Evolutionary conservation across 2,329 filamentous ascomycete species (phyloP), one percentile per base, ranked within the genome.

Genomic region (Ophiostoma angusticollis): DNA sequence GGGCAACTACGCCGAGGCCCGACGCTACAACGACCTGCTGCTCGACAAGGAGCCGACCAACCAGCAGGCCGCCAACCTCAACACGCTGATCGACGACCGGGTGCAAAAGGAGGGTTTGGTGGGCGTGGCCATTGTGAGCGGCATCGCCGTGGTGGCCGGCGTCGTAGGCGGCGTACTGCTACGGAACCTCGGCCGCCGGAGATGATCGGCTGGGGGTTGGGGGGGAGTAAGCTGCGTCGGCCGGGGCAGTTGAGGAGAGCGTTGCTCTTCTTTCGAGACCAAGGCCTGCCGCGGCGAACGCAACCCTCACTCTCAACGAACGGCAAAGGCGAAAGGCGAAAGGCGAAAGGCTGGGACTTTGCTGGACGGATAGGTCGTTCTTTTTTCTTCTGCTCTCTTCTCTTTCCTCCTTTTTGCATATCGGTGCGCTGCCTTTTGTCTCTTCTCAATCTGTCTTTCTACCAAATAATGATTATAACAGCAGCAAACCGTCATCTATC

Each of bases 1-100:
- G 33, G 89, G 87, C 45, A 96, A 95, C 70, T 98, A 95, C 60
- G 86, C 80, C 45, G 91, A 98, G 58, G 89, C 89, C 44, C 73
- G 89, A 54, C 74, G 84, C 55, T 96, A 96, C 64, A 98, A 98
- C 60, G 89, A 96, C 55, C 70, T 89, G 35, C 67, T 98, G 45
- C 63, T 96, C 39, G 85, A 95, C 46, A 80, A 89, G 58, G 91
- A 98, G 64, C 85, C 86, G 8, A 77, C 74, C 33, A 98, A 96
- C 60, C 62, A 95, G 54, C 91, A 98, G 63, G 86, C 89, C 19
- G 71, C 78, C 40, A 93, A 93, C 60, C 64, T 98, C 60, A 78
- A 83, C 52, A 72, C 78, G 32, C 65, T 96, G 57, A 93, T 98
- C 53, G 89, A 98, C 59, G 89, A 96, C 56, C 93, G 87, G 65